Evolutionary conservation across 352 stramenopile species (phyloP).

Genomic region (Phytophthora sojae): DNA sequence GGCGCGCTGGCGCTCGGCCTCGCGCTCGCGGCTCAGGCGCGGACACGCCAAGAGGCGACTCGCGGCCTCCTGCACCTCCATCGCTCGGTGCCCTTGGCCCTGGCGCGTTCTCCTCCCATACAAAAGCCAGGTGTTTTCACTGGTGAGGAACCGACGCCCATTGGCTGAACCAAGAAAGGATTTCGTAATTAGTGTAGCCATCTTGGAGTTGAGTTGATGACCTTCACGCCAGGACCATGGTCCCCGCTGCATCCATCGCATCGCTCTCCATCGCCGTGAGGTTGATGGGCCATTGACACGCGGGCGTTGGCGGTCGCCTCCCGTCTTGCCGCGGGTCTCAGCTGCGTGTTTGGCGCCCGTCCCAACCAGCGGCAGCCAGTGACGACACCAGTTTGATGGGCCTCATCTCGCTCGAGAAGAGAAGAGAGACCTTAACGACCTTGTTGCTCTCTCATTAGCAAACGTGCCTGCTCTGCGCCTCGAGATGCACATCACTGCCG

Average conservation of each 20-base stretch:
- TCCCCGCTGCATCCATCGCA: too few species aligned
- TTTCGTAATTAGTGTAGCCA: constrained; percentile 10
- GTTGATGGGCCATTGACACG: constrained; percentile 34
- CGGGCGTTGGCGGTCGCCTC: constrained; percentile 44
- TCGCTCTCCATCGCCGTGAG: constrained; percentile 34
- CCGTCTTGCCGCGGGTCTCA: constrained; percentile 36
- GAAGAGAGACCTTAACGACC: neutral
- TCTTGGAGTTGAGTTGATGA: neutral
- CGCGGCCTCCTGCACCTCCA: constrained; percentile 44
- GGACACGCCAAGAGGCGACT: constrained; percentile 47
- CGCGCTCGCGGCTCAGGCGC: constrained; percentile 43
- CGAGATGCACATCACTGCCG: constrained; percentile 44
- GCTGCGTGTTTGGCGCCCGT: constrained; percentile 28
- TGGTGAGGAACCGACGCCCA: constrained; percentile 27
- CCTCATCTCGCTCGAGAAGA: neutral
- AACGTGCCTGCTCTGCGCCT: constrained; percentile 14
- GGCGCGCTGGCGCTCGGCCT: constrained; percentile 78
- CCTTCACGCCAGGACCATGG: neutral
- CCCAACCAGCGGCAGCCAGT: constrained; percentile 21
- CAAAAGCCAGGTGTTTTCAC: constrained; percentile 33
- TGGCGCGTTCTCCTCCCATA: constrained; percentile 9
- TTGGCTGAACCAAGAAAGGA: constrained; percentile 31
- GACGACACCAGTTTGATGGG: constrained; percentile 30
- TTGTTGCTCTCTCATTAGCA: too few species aligned
- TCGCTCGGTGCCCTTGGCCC: constrained; percentile 1